phyloP scores from a whole-genome alignment of 2,329 filamentous ascomycete species.

The Fusarium algeriense region DNA sequence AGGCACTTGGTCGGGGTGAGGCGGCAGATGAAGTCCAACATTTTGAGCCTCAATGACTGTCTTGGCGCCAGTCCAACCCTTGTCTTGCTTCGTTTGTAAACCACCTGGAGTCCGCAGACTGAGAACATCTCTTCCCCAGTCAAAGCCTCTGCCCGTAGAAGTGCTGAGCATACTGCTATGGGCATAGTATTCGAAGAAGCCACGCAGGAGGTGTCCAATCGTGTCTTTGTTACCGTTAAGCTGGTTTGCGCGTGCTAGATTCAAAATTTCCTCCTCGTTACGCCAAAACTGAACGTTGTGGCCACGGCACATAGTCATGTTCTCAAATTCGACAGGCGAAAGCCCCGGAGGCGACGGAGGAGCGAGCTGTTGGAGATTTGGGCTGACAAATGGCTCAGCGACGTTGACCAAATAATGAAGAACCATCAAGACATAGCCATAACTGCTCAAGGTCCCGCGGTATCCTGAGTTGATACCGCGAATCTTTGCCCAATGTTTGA shows the following conservation, averaged over 20 bases:
- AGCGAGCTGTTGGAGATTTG: slow-evolving; percentile 78
- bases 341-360: slow-evolving; percentile 55
- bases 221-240: slow-evolving; percentile 78
- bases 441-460: slow-evolving; percentile 86
- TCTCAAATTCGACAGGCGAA: slow-evolving; percentile 41
- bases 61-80: slow-evolving; percentile 88
- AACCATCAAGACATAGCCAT: slow-evolving; percentile 93
- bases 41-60: slow-evolving; percentile 70
- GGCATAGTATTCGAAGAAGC: slow-evolving; percentile 91
- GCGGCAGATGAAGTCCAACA: slow-evolving; percentile 38
- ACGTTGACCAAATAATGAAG: slow-evolving; percentile 91
- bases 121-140: slow-evolving; percentile 84
- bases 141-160: slow-evolving; percentile 70
- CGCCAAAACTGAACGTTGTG: slow-evolving; percentile 82
- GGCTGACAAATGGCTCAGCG: slow-evolving; percentile 82
- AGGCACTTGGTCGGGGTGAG: slow-evolving; percentile 35
- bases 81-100: slow-evolving; percentile 77
- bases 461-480: slow-evolving; percentile 90
- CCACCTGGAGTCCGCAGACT: slow-evolving; percentile 80
- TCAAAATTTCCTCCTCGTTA: slow-evolving; percentile 76
- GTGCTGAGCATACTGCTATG: slow-evolving; percentile 68
- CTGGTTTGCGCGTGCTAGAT: slow-evolving; percentile 67
- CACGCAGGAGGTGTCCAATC: slow-evolving; percentile 77
- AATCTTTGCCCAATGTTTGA: slow-evolving; percentile 91
- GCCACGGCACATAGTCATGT: slow-evolving; percentile 65